A percentile compares a stretch with the other conserved stretches of the same genome.
These are phyloP conservation scores for Flaveria ramosissima DNA, from an alignment of 129 eudicot genomes.

Conservation along the genomic window DNA sequence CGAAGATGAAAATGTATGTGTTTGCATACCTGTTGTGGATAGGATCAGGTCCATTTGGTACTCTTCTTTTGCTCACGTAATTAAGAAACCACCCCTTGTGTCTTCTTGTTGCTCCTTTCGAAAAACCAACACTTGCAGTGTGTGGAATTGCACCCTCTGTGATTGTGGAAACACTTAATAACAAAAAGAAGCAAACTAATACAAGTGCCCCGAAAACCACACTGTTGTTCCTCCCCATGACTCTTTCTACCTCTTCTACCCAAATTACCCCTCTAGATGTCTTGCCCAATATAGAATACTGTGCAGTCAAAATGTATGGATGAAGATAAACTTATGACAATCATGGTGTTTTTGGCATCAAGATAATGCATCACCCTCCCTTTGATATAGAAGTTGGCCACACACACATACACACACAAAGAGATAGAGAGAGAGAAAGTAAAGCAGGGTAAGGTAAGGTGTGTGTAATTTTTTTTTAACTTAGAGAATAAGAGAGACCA, in stretches of 20 bases:
- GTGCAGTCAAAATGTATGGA: constrained; percentile 21
- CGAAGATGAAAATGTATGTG: constrained; percentile 14
- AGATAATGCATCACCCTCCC: constrained; percentile 37
- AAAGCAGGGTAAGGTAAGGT: constrained; percentile 35
- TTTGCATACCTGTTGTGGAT: constrained; percentile 80
- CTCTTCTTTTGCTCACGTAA: constrained; percentile 82
- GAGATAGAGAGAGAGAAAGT: constrained; percentile 21
- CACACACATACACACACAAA: neutral
- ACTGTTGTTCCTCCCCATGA: constrained; percentile 45
- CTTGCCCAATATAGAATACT: constrained; percentile 35
- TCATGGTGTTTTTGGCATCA: constrained; percentile 40
- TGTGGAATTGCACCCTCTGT: constrained; percentile 32
- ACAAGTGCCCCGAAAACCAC: constrained; percentile 37
- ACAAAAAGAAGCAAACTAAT: constrained; percentile 46
- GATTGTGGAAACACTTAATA: constrained; percentile 34
- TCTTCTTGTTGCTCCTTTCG: constrained; percentile 31
- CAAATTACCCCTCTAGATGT: constrained; percentile 37
- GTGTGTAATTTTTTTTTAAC: constrained; percentile 26
- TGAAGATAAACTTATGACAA: constrained; percentile 32
- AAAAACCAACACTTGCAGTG: constrained; percentile 34
- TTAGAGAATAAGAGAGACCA: constrained; percentile 47
- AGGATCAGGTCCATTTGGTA: constrained; percentile 96
- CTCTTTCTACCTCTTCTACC: constrained; percentile 25
- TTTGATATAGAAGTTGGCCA: constrained; percentile 37
- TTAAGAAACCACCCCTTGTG: constrained; percentile 27